phyloP scores from a whole-genome alignment of 805 yeast species.

The Lipomyces chichibuensis region DNA sequence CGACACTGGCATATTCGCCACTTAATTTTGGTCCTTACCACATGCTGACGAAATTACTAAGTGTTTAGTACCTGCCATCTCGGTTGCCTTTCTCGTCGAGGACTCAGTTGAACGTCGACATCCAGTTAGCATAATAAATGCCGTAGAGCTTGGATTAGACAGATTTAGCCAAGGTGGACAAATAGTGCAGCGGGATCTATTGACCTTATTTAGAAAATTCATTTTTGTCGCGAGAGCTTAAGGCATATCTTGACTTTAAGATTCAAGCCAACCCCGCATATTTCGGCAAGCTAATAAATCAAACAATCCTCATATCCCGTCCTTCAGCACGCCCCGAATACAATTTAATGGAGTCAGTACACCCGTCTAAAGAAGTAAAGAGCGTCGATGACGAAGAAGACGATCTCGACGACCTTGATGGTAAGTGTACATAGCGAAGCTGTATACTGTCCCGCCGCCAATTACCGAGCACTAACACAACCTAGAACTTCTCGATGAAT shows the following conservation, averaged over 20 bases:
- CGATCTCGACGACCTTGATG: neutral
- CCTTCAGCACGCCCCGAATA: neutral
- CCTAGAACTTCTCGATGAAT: conserved; percentile 76
- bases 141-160: neutral
- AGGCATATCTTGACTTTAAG: neutral
- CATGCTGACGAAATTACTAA: neutral
- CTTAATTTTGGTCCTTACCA: neutral
- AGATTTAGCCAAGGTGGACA: neutral
- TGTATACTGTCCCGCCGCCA: neutral
- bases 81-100: neutral
- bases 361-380: neutral
- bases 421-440: neutral
- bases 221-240: neutral
- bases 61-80: neutral
- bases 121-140: neutral
- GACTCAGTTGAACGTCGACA: neutral
- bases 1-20: neutral
- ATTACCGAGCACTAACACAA: neutral
- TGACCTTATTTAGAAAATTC: neutral
- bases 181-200: neutral
- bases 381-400: neutral
- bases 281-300: neutral
- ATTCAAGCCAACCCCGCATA: neutral
- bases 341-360: neutral
- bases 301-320: neutral